Percentiles rank a stretch among this genome's conserved stretches.
These are phyloP conservation scores for Cladobotryum mycophilum DNA, from an alignment of 2,329 filamentous ascomycete species.

Conservation along the genomic window DNA sequence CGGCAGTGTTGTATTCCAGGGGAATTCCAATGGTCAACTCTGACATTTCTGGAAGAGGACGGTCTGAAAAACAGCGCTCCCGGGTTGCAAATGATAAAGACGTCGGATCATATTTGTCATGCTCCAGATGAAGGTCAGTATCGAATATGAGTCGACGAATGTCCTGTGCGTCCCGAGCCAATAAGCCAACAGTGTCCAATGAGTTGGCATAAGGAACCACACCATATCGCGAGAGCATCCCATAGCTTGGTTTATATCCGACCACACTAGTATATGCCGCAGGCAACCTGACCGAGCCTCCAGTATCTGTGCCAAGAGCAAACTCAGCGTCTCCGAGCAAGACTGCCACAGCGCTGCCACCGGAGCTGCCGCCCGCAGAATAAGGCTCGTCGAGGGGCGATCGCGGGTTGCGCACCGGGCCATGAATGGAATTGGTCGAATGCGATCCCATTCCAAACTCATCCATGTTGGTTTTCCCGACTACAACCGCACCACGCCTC, in stretches of 20 bases:
- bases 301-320: conserved; percentile 88
- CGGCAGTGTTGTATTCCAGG: conserved; percentile 80
- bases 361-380: conserved; percentile 85
- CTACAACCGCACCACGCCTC: conserved; percentile 53
- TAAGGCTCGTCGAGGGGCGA: conserved; percentile 30
- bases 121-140: conserved; percentile 38
- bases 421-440: conserved; percentile 63
- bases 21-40: conserved; percentile 50
- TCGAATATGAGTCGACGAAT: conserved; percentile 50
- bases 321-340: conserved; percentile 50
- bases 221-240: conserved; percentile 76
- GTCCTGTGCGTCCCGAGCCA: conserved; percentile 50
- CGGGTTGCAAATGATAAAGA: conserved; percentile 56
- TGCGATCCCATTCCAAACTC: conserved; percentile 96
- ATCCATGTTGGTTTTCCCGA: conserved; percentile 87
- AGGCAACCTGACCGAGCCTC: conserved; percentile 79
- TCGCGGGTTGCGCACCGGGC: conserved; percentile 52
- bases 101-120: conserved; percentile 71
- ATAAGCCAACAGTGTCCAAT: conserved; percentile 78
- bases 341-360: conserved; percentile 85
- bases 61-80: conserved; percentile 33
- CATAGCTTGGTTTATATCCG: conserved; percentile 90
- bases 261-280: conserved; percentile 79
- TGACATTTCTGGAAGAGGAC: conserved; percentile 18
- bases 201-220: conserved; percentile 91